phyloP scores from a whole-genome alignment of 2,329 filamentous ascomycete genomes.

The Phaeophleospora eucalypticola region DNA sequence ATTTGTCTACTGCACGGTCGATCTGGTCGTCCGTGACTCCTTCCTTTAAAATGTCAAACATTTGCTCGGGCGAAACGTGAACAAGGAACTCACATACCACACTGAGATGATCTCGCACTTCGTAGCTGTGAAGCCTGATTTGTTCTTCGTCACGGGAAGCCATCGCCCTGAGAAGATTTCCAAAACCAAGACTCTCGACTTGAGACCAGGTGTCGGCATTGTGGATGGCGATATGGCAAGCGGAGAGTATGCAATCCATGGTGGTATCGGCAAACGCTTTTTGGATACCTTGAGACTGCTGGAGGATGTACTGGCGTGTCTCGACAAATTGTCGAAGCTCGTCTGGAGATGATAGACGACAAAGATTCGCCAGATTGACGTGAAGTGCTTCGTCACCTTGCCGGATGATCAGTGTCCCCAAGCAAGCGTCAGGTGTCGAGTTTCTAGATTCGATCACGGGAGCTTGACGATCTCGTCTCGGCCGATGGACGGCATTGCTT shows the following conservation, averaged over 20 bases:
- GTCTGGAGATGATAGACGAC: neutral
- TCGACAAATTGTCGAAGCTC: neutral
- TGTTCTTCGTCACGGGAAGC: neutral
- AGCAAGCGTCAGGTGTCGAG: conserved; percentile 12
- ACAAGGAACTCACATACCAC: too few relatives aligned
- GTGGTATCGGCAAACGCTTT: neutral
- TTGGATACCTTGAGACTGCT: neutral
- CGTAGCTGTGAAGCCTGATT: neutral
- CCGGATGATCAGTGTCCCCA: conserved; percentile 14
- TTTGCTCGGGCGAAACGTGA: too few relatives aligned
- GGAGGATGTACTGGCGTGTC: neutral
- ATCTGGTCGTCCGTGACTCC: conserved; percentile 6
- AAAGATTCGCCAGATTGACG: conserved; percentile 10
- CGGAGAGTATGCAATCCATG: neutral
- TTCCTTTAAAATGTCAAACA: neutral
- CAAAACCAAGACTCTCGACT: neutral
- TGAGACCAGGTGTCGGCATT: conserved; percentile 1
- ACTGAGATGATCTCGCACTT: neutral
- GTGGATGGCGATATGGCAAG: conserved; percentile 1
- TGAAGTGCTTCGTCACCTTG: conserved; percentile 11
- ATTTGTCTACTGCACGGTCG: conserved; percentile 14
- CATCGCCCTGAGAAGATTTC: conserved; percentile 4
- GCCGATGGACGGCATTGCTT: conserved; percentile 22
- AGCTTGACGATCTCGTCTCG: conserved; percentile 12
- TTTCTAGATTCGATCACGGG: conserved; percentile 4